Evolutionary conservation across 2,329 filamentous ascomycete genomes (phyloP).

Genomic region (Penicillium sp.): DNA sequence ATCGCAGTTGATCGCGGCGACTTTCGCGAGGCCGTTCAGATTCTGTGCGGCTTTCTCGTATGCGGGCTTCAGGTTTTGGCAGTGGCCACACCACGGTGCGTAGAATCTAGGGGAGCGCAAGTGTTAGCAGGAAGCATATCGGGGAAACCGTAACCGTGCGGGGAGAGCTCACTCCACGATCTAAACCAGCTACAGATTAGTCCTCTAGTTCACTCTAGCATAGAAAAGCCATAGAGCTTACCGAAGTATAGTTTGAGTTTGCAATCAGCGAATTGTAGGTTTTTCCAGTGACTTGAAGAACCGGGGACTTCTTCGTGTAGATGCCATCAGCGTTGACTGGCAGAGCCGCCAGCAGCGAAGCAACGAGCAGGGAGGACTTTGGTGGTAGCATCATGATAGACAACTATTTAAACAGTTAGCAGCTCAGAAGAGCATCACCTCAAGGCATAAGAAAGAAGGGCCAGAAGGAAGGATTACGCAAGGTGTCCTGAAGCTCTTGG

Average conservation of each 20-base stretch:
- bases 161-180: constrained; percentile 49
- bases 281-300: constrained; percentile 74
- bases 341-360: constrained; percentile 62
- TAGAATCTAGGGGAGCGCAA: constrained; percentile 70
- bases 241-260: constrained; percentile 85
- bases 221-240: constrained; percentile 45
- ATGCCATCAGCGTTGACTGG: constrained; percentile 65
- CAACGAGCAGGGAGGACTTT: constrained; percentile 48
- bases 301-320: constrained; percentile 81
- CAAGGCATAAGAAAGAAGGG: constrained; percentile 6
- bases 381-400: constrained; percentile 31
- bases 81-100: constrained; percentile 96
- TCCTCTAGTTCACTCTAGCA: neutral
- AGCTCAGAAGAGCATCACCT: constrained; percentile 3
- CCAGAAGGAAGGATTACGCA: constrained; percentile 22
- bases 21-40: constrained; percentile 86
- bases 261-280: constrained; percentile 78
- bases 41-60: constrained; percentile 91
- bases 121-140: constrained; percentile 13
- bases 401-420: neutral
- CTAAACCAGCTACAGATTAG: constrained; percentile 28
- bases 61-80: constrained; percentile 88
- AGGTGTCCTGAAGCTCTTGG: constrained; percentile 43
- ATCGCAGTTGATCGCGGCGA: constrained; percentile 92
- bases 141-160: constrained; percentile 1